Conservation (phyloP, 768 basidiomycete genomes). For the Collybia mongolica region DNA sequence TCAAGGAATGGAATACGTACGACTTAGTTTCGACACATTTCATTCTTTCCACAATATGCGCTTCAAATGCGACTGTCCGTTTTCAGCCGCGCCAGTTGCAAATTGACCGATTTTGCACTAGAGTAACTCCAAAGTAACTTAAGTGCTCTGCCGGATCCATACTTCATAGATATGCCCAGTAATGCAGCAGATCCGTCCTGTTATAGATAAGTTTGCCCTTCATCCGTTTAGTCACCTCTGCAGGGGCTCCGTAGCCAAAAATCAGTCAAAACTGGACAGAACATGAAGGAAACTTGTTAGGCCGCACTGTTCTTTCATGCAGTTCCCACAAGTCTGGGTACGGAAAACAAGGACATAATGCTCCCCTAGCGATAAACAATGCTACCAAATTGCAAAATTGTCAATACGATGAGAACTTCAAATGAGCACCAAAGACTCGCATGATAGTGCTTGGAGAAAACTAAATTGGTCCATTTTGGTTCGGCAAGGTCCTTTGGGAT, state of each 20-base stretch:
- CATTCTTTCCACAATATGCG: not conserved
- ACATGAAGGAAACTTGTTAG: not conserved
- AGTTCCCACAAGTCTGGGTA: slow-evolving; percentile 12
- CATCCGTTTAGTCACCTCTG: not conserved
- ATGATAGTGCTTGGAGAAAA: slow-evolving; percentile 24
- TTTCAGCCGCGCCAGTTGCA: slow-evolving; percentile 1
- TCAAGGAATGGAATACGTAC: too few species aligned
- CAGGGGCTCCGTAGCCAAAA: not conserved
- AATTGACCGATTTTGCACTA: slow-evolving; percentile 1
- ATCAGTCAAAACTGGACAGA: not conserved
- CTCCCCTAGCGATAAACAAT: slow-evolving; percentile 11
- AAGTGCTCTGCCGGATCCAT: not conserved
- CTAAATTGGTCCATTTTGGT: slow-evolving; percentile 24
- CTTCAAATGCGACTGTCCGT: slow-evolving; percentile 1
- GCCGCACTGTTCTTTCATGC: slow-evolving; percentile 11
- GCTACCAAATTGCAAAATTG: not conserved
- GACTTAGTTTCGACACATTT: not conserved
- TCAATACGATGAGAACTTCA: not conserved
- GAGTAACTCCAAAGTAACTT: not conserved
- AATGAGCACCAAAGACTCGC: slow-evolving; percentile 10
- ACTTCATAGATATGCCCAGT: too few species aligned
- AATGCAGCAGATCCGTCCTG: not conserved
- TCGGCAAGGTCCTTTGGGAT: slow-evolving; percentile 24
- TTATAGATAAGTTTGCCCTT: slow-evolving; percentile 1
- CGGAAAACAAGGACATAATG: slow-evolving; percentile 14